Base-by-base conservation (phyloP, 495 filamentous ascomycete genomes). In the Aspergillus avenaceus region DNA sequence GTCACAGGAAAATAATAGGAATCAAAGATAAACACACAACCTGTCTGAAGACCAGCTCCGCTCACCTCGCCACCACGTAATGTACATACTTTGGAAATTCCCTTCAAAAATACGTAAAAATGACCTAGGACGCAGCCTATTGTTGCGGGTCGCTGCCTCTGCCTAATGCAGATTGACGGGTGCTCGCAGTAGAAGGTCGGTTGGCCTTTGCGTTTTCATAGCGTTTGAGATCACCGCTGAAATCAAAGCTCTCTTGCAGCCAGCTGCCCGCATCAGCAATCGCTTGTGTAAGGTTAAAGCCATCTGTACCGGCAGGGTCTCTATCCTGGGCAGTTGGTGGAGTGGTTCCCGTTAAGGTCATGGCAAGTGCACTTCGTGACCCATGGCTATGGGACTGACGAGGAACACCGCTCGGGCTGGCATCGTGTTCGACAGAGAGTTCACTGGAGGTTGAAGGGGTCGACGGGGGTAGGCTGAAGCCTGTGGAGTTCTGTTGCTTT, bases 191-290 rank as follows among this genome's bases (percentile, higher is more conserved):
- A 21, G 52, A 57, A 24, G 59, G 32, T 8, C 56, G 31, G 5
- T 34, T 43, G 14, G 31, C 6, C 32, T 52, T 56, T 11, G 56
- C 42, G 34, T 16, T 53, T 8, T 51, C 36, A 37, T 50, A 54
- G 14, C 54, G 47, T 23, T 44, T 47, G 31, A 56, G 52, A 6
- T 72, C 64, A 12, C 59, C 65, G 36, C 63, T 62, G 16, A 74
- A 59, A 38, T 72, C 67, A 28, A 69, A 72, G 52, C 71, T 72
- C 40, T 74, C 64, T 41, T 70, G 68, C 22, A 76, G 49, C 71
- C 71, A 76, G 45, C 66, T 74, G 5, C 73, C 73, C 21, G 66
- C 65, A 50, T 76, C 73, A 3, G 65, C 70, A 27, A 76, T 72
- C 0, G 70, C 70, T 56, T 76, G 64, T 46, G 62, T 73, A 12